Conservation (phyloP, 2,329 filamentous ascomycete genomes). For the Hypomyces rosellus region DNA sequence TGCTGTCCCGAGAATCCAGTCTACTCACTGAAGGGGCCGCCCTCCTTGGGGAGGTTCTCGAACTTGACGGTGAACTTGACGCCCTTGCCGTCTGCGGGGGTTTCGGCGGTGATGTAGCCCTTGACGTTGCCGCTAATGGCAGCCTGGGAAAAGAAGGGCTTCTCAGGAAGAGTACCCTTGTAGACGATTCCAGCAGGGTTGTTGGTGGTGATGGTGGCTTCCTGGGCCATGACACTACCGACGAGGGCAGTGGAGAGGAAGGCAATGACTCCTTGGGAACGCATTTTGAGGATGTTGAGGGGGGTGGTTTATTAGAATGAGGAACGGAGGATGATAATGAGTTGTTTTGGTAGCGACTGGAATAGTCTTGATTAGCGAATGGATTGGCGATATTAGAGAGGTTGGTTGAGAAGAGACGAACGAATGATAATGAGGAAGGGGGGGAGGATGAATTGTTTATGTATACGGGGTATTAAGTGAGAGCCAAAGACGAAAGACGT, state of each 20-base stretch:
- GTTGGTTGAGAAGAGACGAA: neutral
- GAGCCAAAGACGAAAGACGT: too few species aligned
- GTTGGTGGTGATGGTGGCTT: conserved; percentile 45
- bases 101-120: conserved; percentile 43
- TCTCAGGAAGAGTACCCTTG: conserved; percentile 48
- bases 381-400: neutral
- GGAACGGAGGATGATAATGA: neutral
- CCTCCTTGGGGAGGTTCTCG: conserved; percentile 50
- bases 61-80: conserved; percentile 51
- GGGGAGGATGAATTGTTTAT: too few species aligned
- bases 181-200: conserved; percentile 52
- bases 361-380: too few species aligned
- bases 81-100: conserved; percentile 44
- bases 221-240: conserved; percentile 25
- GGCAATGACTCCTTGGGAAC: conserved; percentile 14
- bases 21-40: conserved; percentile 54
- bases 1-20: neutral
- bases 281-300: conserved; percentile 2
- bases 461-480: too few species aligned
- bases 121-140: conserved; percentile 47
- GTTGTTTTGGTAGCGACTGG: too few species aligned
- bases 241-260: conserved; percentile 23
- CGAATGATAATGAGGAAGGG: too few species aligned
- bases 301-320: neutral
- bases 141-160: conserved; percentile 43